Evolutionary conservation across 768 basidiomycete species (phyloP).

Genomic region (Tylopilus subfusipes): DNA sequence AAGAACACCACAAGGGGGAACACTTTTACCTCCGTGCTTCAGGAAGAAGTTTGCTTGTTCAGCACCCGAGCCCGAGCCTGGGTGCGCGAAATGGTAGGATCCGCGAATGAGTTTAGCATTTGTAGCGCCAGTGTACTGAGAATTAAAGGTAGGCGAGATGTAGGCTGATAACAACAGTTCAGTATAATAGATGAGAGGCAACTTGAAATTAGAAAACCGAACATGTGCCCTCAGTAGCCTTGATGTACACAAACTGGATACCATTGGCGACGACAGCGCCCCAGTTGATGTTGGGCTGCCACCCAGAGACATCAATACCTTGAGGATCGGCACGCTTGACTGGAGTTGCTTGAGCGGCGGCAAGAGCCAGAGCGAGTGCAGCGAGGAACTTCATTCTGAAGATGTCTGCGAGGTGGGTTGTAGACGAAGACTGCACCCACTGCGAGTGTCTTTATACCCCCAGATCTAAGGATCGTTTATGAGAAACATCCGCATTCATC

Average conservation of each 20-base stretch:
- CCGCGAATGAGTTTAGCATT: constrained; percentile 56
- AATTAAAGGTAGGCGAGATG: constrained; percentile 30
- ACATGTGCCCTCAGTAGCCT: constrained; percentile 65
- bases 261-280: constrained; percentile 47
- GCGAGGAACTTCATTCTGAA: constrained; percentile 21
- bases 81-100: constrained; percentile 57
- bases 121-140: constrained; percentile 55
- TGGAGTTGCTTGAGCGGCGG: constrained; percentile 13
- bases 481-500: too few species aligned
- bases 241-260: constrained; percentile 57
- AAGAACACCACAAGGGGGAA: not conserved
- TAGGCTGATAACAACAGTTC: constrained; percentile 11
- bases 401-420: not conserved
- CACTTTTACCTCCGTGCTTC: constrained; percentile 45
- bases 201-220: constrained; percentile 14
- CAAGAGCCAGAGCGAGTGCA: constrained; percentile 13
- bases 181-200: not conserved
- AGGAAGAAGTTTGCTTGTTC: constrained; percentile 59
- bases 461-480: not conserved
- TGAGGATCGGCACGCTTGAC: constrained; percentile 36
- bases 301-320: constrained; percentile 56
- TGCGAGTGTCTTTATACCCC: not conserved
- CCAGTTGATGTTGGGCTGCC: constrained; percentile 52
- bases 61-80: constrained; percentile 49
- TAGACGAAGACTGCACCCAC: not conserved